Evolutionary conservation across 2,329 filamentous ascomycete genomes (phyloP).

Genomic region (Pseudogymnoascus verrucosus): DNA sequence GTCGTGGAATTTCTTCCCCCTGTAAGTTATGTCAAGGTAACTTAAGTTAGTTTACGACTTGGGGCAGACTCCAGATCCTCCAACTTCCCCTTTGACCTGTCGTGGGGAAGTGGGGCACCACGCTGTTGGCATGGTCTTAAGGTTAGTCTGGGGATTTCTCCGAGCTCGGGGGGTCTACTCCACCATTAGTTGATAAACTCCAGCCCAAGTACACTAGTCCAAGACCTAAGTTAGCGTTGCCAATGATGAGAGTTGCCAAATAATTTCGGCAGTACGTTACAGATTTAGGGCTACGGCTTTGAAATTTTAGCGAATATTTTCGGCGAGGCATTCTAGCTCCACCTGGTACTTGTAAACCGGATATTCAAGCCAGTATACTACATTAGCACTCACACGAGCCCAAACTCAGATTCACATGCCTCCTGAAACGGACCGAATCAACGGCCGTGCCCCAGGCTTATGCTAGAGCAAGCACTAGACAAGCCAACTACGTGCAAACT

Average conservation of each 20-base stretch:
- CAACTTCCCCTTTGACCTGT: background rate
- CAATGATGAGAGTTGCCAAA: background rate
- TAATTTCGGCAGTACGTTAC: background rate
- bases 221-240: background rate
- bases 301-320: background rate
- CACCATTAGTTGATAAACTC: background rate
- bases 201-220: background rate
- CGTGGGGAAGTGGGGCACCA: background rate
- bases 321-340: background rate
- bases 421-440: background rate
- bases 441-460: background rate
- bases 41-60: background rate
- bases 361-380: background rate
- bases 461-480: background rate
- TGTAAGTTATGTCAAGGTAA: background rate
- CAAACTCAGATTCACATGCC: background rate
- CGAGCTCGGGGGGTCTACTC: background rate
- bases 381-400: background rate
- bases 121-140: background rate
- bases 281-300: no score
- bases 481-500: background rate
- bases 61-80: background rate
- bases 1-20: background rate
- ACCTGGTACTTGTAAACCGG: background rate
- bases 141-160: background rate